Evolutionary conservation across 73 alveolate genomes (phyloP).

Genomic region (Stentor roeselii): DNA sequence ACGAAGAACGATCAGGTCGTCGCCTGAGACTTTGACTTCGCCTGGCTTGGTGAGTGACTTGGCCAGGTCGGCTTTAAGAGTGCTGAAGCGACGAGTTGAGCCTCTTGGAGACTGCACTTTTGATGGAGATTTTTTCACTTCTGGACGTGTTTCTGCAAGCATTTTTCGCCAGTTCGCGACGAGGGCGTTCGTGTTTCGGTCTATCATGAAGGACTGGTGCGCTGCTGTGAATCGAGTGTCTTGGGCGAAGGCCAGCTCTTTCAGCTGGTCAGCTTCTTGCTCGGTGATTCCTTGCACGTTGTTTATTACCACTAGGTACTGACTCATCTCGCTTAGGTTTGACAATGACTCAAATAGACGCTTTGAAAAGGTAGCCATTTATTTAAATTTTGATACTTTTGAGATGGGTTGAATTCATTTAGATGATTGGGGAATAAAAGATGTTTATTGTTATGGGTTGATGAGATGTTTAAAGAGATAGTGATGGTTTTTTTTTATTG

Average conservation of each 20-base stretch:
- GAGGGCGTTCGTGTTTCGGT: background rate
- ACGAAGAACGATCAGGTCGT: background rate
- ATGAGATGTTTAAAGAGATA: background rate
- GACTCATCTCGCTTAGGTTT: background rate
- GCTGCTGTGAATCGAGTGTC: background rate
- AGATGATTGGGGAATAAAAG: background rate
- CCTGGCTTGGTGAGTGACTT: background rate
- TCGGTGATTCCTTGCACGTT: background rate
- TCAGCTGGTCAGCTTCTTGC: background rate
- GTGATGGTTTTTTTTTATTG: too few species aligned
- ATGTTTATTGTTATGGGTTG: too few species aligned
- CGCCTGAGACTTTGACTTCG: background rate
- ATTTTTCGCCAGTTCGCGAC: background rate
- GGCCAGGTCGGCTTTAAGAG: background rate
- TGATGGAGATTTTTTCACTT: background rate
- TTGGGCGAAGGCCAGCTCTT: background rate
- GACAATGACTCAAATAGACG: background rate
- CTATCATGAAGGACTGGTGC: background rate
- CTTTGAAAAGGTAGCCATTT: background rate
- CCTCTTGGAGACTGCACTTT: too few species aligned
- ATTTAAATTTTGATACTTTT: background rate
- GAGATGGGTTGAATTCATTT: background rate
- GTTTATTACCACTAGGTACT: background rate
- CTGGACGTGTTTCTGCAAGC: background rate
- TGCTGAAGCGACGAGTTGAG: background rate